phyloP scores from a whole-genome alignment of 192 early-diverging fungal species.

The Coemansia sp. region DNA sequence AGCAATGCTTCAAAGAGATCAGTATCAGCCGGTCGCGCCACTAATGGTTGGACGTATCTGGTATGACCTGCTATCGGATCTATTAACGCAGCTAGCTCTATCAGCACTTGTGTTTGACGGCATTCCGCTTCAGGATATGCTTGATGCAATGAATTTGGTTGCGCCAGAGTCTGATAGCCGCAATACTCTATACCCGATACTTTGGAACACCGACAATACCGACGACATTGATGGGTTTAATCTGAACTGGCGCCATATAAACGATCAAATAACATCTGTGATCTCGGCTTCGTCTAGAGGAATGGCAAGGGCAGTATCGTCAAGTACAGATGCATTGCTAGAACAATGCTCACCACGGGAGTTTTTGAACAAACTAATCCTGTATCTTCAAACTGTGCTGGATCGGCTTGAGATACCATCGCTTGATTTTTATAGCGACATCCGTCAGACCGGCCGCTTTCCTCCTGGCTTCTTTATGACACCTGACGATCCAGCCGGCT shows the following conservation, averaged over 20 bases:
- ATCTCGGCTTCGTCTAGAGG: not conserved
- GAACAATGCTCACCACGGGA: constrained; percentile 17
- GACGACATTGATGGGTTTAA: constrained; percentile 18
- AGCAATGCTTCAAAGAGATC: constrained; percentile 19
- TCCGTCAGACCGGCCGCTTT: constrained; percentile 24
- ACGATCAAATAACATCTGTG: constrained; percentile 11
- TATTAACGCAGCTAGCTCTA: constrained; percentile 35
- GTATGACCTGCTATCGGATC: constrained; percentile 21
- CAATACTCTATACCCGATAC: constrained; percentile 11
- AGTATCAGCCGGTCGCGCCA: constrained; percentile 7
- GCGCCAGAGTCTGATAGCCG: constrained; percentile 10
- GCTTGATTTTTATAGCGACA: constrained; percentile 32
- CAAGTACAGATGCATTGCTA: constrained; percentile 5
- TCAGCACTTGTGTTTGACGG: constrained; percentile 22
- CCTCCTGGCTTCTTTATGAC: constrained; percentile 39
- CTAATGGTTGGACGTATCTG: constrained; percentile 19
- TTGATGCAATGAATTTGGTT: constrained; percentile 23
- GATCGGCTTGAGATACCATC: constrained; percentile 25
- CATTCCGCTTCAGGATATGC: constrained; percentile 11
- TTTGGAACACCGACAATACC: constrained; percentile 19
- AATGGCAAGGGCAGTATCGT: not conserved
- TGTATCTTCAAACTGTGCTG: constrained; percentile 22
- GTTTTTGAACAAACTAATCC: constrained; percentile 18
- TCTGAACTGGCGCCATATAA: constrained; percentile 14
- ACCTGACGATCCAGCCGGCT: constrained; percentile 9